A percentile compares a stretch with the other conserved stretches of the same genome.
Conservation (phyloP, 2,329 filamentous ascomycete genomes). For the Pseudogymnoascus sp. region DNA sequence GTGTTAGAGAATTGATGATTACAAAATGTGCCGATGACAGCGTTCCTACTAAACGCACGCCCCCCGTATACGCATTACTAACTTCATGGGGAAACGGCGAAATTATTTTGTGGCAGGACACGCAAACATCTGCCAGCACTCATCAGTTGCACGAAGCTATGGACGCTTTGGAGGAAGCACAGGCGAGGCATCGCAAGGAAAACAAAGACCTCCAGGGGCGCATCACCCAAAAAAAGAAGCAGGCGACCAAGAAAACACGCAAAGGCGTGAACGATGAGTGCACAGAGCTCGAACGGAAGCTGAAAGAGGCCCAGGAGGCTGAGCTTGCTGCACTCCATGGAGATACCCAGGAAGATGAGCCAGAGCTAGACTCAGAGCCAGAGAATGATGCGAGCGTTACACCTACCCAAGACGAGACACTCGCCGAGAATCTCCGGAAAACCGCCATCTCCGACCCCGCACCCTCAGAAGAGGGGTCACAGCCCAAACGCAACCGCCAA, state of each 20-base stretch:
- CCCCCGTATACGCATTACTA: neutral
- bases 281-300: constrained; percentile 57
- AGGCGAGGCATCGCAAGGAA: constrained; percentile 78
- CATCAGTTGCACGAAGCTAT: constrained; percentile 15
- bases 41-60: neutral
- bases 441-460: constrained; percentile 19
- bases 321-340: constrained; percentile 45
- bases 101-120: neutral
- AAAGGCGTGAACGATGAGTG: constrained; percentile 72
- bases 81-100: neutral
- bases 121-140: neutral
- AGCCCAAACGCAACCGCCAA: constrained; percentile 71
- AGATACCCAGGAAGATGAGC: constrained; percentile 10
- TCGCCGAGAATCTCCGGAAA: constrained; percentile 19
- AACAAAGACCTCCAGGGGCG: constrained; percentile 76
- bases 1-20: neutral
- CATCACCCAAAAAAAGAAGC: constrained; percentile 93
- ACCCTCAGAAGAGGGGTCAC: constrained; percentile 16
- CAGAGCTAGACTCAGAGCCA: neutral
- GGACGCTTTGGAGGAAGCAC: constrained; percentile 65
- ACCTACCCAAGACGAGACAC: constrained; percentile 9
- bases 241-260: constrained; percentile 78
- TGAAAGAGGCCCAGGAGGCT: constrained; percentile 58
- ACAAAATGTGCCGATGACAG: neutral
- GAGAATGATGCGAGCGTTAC: constrained; percentile 12